Conservation (phyloP, 2,329 filamentous ascomycete genomes). For the Cytospora schulzeri region DNA sequence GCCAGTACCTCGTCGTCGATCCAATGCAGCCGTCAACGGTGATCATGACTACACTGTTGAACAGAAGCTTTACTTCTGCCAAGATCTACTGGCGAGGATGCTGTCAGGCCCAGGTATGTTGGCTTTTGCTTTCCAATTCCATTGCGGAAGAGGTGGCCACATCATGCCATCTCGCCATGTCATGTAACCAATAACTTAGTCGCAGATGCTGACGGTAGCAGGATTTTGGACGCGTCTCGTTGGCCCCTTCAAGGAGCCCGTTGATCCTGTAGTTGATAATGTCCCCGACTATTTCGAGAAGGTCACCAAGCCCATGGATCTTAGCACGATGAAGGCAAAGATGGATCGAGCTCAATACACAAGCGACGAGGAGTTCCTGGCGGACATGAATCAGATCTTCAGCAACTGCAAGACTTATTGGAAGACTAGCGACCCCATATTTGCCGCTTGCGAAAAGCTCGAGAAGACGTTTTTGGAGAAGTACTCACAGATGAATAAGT, state of each 20-base stretch:
- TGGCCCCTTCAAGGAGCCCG: constrained; percentile 62
- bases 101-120: constrained; percentile 59
- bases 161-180: background rate
- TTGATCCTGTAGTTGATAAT: constrained; percentile 57
- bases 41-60: constrained; percentile 40
- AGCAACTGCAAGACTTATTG: constrained; percentile 67
- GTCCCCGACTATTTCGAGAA: constrained; percentile 65
- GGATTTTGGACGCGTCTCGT: constrained; percentile 69
- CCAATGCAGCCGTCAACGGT: constrained; percentile 32
- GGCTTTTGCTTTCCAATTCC: background rate
- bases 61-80: constrained; percentile 60
- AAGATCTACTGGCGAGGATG: constrained; percentile 61
- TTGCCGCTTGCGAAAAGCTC: constrained; percentile 56
- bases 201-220: constrained; percentile 33
- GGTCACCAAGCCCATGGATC: constrained; percentile 63
- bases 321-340: constrained; percentile 61
- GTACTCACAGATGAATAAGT: constrained; percentile 60
- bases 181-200: constrained; percentile 7
- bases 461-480: constrained; percentile 52
- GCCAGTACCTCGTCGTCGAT: constrained; percentile 36
- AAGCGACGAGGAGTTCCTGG: constrained; percentile 55
- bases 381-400: constrained; percentile 64
- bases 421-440: constrained; percentile 58
- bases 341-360: constrained; percentile 58
- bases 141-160: background rate